phyloP scores from a whole-genome alignment of 2,329 filamentous ascomycete genomes.

The Rutstroemia sp. region DNA sequence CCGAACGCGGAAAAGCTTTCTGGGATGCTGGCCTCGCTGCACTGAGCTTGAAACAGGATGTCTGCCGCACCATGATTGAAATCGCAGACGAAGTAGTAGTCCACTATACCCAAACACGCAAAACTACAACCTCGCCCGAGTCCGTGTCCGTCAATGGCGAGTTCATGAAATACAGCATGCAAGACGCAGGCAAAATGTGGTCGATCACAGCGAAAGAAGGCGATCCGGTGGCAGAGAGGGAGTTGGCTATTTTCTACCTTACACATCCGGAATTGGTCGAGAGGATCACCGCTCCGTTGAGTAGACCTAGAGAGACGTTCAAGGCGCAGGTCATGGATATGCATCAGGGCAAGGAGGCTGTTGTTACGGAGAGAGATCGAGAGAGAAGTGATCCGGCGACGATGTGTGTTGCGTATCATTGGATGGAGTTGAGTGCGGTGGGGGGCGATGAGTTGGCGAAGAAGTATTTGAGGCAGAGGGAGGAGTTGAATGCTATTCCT shows the following conservation, averaged over 20 bases:
- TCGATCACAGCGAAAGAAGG: slow-evolving; percentile 92
- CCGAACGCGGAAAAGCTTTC: slow-evolving; percentile 69
- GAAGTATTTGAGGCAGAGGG: slow-evolving; percentile 66
- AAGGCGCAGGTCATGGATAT: slow-evolving; percentile 78
- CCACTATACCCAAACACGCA: slow-evolving; percentile 58
- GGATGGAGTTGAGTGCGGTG: slow-evolving; percentile 85
- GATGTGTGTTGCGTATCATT: slow-evolving; percentile 93
- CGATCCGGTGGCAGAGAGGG: slow-evolving; percentile 78
- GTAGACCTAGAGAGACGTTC: slow-evolving; percentile 81
- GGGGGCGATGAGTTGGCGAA: slow-evolving; percentile 83
- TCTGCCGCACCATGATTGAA: slow-evolving; percentile 60
- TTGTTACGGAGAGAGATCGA: slow-evolving; percentile 44
- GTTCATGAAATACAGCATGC: slow-evolving; percentile 59
- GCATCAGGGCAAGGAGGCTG: slow-evolving; percentile 40
- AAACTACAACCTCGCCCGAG: slow-evolving; percentile 25
- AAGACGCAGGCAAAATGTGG: slow-evolving; percentile 82
- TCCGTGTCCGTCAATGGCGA: slow-evolving; percentile 31
- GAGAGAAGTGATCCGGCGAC: slow-evolving; percentile 71
- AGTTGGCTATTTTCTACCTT: slow-evolving; percentile 88
- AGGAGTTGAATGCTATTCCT: slow-evolving; percentile 28
- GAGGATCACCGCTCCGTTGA: slow-evolving; percentile 74
- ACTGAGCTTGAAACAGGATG: slow-evolving; percentile 78
- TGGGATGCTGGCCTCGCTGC: slow-evolving; percentile 77
- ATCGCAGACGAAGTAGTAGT: slow-evolving; percentile 62
- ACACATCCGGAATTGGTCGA: slow-evolving; percentile 81